Conservation (phyloP, 352 stramenopile genomes). For the Phytophthora vignae region DNA sequence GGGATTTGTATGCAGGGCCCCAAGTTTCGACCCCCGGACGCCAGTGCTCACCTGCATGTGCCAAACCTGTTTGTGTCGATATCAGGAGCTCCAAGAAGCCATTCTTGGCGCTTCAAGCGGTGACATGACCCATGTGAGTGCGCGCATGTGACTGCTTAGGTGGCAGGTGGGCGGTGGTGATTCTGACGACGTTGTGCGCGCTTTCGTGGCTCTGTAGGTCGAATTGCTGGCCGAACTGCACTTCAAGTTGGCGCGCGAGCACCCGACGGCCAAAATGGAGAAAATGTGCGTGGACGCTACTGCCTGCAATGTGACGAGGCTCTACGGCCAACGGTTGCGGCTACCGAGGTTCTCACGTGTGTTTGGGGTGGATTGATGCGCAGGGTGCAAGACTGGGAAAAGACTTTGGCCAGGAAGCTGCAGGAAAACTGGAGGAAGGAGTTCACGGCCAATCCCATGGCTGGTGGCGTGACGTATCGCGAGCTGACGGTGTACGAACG, state of each 20-base stretch:
- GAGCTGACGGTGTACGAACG: slow-evolving; percentile 66
- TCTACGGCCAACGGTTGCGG: slow-evolving; percentile 17
- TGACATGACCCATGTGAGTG: slow-evolving; percentile 57
- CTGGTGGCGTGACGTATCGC: slow-evolving; percentile 51
- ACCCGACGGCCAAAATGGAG: slow-evolving; percentile 78
- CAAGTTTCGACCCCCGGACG: slow-evolving; percentile 5
- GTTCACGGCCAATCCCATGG: slow-evolving; percentile 76
- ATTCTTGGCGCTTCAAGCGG: slow-evolving; percentile 54
- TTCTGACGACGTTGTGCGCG: slow-evolving; percentile 20
- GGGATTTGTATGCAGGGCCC: slow-evolving; percentile 40
- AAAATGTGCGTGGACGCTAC: slow-evolving; percentile 63
- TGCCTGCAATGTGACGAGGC: slow-evolving; percentile 7
- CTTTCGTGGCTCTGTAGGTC: slow-evolving; percentile 47
- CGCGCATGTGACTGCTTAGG: background rate
- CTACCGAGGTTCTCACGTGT: slow-evolving; percentile 18
- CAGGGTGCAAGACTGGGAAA: slow-evolving; percentile 89
- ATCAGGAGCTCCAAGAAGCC: slow-evolving; percentile 73
- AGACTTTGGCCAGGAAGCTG: slow-evolving; percentile 74
- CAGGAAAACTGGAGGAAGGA: slow-evolving; percentile 79
- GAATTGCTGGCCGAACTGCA: slow-evolving; percentile 81
- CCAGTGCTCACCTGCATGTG: slow-evolving; percentile 27
- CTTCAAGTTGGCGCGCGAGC: slow-evolving; percentile 82
- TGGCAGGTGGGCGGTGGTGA: background rate
- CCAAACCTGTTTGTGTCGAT: slow-evolving; percentile 25
- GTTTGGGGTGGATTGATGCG: slow-evolving; percentile 12